Base-by-base conservation (phyloP, 345 rosid species). In the Brassica rapa region DNA sequence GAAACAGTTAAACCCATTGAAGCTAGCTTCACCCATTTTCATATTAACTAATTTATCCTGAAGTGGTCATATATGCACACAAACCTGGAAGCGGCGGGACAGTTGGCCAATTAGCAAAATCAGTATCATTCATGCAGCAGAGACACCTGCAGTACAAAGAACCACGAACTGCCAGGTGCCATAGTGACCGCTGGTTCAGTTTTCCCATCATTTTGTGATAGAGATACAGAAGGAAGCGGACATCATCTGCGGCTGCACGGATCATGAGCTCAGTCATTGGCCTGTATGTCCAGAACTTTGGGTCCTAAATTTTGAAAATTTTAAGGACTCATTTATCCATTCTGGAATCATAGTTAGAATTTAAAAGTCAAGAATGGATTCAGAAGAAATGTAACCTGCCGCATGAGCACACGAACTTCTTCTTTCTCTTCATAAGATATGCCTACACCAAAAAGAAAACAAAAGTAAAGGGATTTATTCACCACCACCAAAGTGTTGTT, bases 241-340 rank as follows among this genome's bases (percentile, higher is more conserved):
- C 95, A 85, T 94, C 98, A 86, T 94, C 98, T 4, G 97, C 88
- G 61, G 98, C 98, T 53, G 98, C 95, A 9, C 96, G 97, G 78
- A 88, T 76, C 98, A 92, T 92, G 70, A 89, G 85, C 83, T 89
- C 97, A 32, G 93, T 85, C 72, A 94, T 79, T 24, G 98, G 98
- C 73, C 98, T 87, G 81, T 87, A 80, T 15, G 82, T 87, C 98
- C 98, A 94, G 82, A 94, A 92, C 27, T 78, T 84, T 66, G 97
- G 94, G 79, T 94, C 98, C 98, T 94, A 89, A 23, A 74, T 43
- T 46, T 53, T 25, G 39, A 72, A 61, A 75, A 8, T 41, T 49
- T 14, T 4, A 41, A 63, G 14, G 37, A 32, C 14, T 70, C 30
- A 65, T 23, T 51, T 5, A 53, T 21, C 37, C 27, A 12, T 62